Conservation (phyloP, 2,329 filamentous ascomycete species). For the Colletotrichum eleusines region DNA sequence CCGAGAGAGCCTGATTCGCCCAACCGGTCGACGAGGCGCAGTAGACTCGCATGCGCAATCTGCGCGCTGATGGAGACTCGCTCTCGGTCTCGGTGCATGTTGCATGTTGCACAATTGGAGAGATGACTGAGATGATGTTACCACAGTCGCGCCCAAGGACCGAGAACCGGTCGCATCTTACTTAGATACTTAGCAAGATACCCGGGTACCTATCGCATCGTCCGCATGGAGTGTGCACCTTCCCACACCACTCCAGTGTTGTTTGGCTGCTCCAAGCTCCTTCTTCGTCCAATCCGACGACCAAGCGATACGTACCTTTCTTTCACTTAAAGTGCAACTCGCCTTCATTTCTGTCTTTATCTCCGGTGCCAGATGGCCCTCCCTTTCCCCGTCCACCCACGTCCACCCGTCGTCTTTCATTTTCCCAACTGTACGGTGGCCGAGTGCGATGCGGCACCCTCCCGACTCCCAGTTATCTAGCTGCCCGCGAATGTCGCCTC, state of each 20-base stretch:
- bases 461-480: too few relatives aligned
- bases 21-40: constrained; percentile 18
- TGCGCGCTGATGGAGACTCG: constrained; percentile 24
- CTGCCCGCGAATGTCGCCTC: constrained; percentile 28
- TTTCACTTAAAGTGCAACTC: too few relatives aligned
- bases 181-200: constrained; percentile 8
- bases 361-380: too few relatives aligned
- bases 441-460: constrained; percentile 14
- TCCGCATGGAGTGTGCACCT: too few relatives aligned
- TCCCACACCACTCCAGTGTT: background rate
- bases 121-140: too few relatives aligned
- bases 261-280: background rate
- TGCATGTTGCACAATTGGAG: constrained; percentile 1
- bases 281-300: background rate
- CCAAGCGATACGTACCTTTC: constrained; percentile 3
- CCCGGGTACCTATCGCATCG: background rate
- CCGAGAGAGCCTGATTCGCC: constrained; percentile 31
- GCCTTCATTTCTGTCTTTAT: too few relatives aligned
- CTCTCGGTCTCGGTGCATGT: constrained; percentile 2
- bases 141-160: too few relatives aligned
- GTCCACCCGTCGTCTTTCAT: constrained; percentile 9
- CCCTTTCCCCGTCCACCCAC: too few relatives aligned
- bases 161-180: constrained; percentile 33
- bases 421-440: constrained; percentile 8
- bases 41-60: constrained; percentile 31